Conservation (phyloP, 78 protist genomes). For the Creolimax fragrantissima region DNA sequence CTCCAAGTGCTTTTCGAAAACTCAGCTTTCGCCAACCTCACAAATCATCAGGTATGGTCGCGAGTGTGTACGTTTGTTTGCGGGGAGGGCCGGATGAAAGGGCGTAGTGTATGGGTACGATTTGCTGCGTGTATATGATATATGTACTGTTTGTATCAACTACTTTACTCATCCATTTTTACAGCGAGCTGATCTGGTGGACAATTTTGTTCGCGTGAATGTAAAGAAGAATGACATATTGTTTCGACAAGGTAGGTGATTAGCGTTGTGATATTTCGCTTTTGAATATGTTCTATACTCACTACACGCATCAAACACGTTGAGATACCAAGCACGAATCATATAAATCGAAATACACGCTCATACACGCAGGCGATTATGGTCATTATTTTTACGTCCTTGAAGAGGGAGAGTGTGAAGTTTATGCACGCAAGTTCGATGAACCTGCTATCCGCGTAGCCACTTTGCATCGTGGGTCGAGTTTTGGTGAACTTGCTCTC, state of each 20-base stretch:
- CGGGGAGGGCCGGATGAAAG: too few species aligned
- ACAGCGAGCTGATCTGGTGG: not conserved
- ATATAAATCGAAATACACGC: not conserved
- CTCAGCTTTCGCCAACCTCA: not conserved
- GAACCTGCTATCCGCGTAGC: not conserved
- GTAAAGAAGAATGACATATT: not conserved
- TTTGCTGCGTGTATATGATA: too few species aligned
- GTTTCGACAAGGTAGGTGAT: not conserved
- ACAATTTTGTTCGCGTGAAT: not conserved
- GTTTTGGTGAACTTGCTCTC: not conserved
- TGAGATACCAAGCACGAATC: not conserved
- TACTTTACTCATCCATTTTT: too few species aligned
- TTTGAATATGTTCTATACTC: too few species aligned
- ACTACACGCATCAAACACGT: too few species aligned
- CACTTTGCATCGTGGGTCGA: not conserved
- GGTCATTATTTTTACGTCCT: not conserved
- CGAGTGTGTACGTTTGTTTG: too few species aligned
- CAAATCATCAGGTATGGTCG: too few species aligned
- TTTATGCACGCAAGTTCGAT: not conserved
- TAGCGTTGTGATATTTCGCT: not conserved
- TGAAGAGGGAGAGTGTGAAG: not conserved
- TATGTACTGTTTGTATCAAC: too few species aligned
- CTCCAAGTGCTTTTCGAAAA: not conserved
- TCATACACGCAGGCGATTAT: not conserved
- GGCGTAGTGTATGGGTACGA: too few species aligned